Percentiles rank a stretch among this genome's conserved stretches.
phyloP scores from a whole-genome alignment of 192 early-diverging fungal genomes.

The Backusella morwellensis region DNA sequence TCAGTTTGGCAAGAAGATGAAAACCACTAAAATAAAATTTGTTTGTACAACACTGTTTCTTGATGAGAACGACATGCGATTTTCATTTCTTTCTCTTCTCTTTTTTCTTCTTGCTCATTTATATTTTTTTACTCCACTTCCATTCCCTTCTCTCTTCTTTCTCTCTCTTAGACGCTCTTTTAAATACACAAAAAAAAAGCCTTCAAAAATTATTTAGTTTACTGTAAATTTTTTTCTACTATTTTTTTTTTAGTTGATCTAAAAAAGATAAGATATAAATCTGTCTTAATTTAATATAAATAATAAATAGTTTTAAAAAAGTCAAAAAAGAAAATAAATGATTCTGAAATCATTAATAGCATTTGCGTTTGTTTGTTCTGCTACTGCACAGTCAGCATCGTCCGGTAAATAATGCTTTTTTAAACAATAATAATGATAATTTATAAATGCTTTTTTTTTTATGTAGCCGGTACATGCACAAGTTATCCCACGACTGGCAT shows the following conservation, averaged over 20 bases:
- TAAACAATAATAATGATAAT: background rate
- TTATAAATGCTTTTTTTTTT: background rate
- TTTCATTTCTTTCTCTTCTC: background rate
- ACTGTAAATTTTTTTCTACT: background rate
- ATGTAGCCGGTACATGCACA: background rate
- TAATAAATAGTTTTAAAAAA: too few species aligned
- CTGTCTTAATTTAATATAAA: background rate
- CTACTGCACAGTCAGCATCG: background rate
- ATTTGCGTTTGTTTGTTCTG: background rate
- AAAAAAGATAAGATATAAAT: background rate
- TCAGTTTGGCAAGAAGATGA: background rate
- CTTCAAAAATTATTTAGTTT: too few species aligned
- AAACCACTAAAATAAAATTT: background rate
- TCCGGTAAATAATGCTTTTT: background rate
- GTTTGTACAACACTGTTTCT: background rate
- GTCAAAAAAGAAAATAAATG: background rate
- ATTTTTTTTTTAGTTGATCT: background rate
- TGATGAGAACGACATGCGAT: conserved; percentile 9
- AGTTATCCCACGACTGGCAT: background rate
- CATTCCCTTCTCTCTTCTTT: background rate
- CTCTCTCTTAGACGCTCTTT: background rate
- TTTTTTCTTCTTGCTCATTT: background rate
- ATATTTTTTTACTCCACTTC: background rate
- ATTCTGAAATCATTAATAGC: background rate
- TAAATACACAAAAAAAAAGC: background rate